These are phyloP conservation scores for Phoma sp. DNA, from an alignment of 2,329 filamentous ascomycete species.

Conservation along the genomic window DNA sequence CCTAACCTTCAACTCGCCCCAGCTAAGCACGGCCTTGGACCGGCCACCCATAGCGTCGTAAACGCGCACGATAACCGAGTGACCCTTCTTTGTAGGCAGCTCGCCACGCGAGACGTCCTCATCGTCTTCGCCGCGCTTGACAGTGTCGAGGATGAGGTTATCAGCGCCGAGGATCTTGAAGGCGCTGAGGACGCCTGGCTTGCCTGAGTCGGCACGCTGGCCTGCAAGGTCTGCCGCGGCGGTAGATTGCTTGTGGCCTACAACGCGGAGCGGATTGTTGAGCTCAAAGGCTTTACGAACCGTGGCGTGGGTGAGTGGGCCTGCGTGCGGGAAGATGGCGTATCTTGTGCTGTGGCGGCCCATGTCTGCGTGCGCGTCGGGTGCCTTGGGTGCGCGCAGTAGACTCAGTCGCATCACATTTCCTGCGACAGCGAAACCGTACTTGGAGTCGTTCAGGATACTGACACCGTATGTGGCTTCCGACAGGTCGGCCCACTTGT, in stretches of 20 bases:
- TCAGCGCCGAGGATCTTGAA: conserved; percentile 70
- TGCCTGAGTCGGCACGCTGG: conserved; percentile 10
- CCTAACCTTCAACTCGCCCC: conserved; percentile 71
- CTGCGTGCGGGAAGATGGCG: conserved; percentile 85
- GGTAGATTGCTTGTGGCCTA: conserved; percentile 47
- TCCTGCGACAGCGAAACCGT: conserved; percentile 89
- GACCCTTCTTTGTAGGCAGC: conserved; percentile 69
- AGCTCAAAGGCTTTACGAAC: conserved; percentile 87
- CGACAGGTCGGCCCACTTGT: conserved; percentile 90
- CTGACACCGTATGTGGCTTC: conserved; percentile 90
- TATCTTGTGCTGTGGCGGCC: conserved; percentile 85
- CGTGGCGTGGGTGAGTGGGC: conserved; percentile 72
- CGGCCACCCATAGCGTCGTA: conserved; percentile 90
- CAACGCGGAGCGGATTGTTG: conserved; percentile 77
- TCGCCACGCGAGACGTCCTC: conserved; percentile 60
- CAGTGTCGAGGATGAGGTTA: conserved; percentile 80
- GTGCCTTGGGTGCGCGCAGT: conserved; percentile 86
- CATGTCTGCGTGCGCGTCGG: conserved; percentile 94
- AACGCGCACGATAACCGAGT: conserved; percentile 81
- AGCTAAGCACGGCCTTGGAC: conserved; percentile 72
- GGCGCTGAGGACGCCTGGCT: conserved; percentile 54
- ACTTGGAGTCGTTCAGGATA: conserved; percentile 94
- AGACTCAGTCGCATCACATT: conserved; percentile 89
- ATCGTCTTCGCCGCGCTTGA: conserved; percentile 80
- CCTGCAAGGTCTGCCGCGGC: conserved; percentile 22